Evolutionary conservation across 176 grass and related monocot genomes (phyloP).

Genomic region (Rhipidocladum racemiflorum): DNA sequence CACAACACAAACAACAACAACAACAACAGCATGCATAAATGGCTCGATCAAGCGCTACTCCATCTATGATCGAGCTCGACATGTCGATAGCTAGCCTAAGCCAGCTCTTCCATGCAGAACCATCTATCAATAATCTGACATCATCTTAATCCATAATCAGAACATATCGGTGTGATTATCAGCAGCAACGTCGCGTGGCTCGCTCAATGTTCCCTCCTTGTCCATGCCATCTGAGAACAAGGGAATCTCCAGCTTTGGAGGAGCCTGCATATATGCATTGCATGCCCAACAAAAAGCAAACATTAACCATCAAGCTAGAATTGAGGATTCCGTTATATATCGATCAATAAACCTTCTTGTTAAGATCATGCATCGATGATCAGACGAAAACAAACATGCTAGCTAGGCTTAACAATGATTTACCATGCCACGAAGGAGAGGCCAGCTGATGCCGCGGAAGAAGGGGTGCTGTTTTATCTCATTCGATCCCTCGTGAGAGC

Average conservation of each 20-base stretch:
- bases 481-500: slow-evolving; percentile 62
- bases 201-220: not conserved
- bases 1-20: not conserved
- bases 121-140: not conserved
- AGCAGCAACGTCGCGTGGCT: not conserved
- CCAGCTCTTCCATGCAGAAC: not conserved
- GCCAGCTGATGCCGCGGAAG: slow-evolving; percentile 81
- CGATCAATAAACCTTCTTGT: too few species aligned
- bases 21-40: not conserved
- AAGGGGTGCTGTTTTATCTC: slow-evolving; percentile 84
- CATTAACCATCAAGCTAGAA: not conserved
- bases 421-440: slow-evolving; percentile 74
- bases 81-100: too few species aligned
- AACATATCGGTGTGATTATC: slow-evolving; percentile 48
- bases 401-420: not conserved
- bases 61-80: not conserved
- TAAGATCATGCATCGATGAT: too few species aligned
- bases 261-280: slow-evolving; percentile 19
- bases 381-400: too few species aligned
- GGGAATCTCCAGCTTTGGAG: slow-evolving; percentile 49
- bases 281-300: not conserved
- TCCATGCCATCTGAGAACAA: slow-evolving; percentile 20
- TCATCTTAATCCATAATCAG: slow-evolving; percentile 10
- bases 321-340: too few species aligned
- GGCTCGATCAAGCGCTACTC: not conserved